A percentile compares a stretch with the other conserved stretches of the same genome.
Conservation (phyloP, 139 green algal species). For the Coelastrella sp. region DNA sequence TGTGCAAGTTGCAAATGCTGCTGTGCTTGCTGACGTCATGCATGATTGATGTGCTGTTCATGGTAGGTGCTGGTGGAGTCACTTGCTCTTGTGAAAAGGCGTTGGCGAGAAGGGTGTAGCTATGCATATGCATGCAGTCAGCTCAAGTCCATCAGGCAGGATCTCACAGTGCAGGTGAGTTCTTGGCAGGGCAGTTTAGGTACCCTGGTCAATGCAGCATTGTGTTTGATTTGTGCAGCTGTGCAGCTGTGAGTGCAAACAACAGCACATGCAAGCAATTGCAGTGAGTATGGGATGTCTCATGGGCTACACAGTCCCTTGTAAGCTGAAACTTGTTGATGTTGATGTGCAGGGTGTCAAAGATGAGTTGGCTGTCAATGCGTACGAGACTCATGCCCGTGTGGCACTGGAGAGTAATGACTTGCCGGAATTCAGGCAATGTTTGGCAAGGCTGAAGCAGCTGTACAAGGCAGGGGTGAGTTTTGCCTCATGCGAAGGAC, state of each 20-base stretch:
- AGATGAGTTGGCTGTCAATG: constrained; percentile 65
- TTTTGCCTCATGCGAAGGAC: too few species aligned
- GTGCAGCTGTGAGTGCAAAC: too few species aligned
- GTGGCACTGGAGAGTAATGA: constrained; percentile 81
- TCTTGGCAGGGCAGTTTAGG: too few species aligned
- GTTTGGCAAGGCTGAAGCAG: constrained; percentile 67
- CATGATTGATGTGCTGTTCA: too few species aligned
- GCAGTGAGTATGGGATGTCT: background rate
- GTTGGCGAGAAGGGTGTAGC: constrained; percentile 54
- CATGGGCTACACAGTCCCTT: background rate
- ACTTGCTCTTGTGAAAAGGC: constrained; percentile 67
- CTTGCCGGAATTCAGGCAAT: constrained; percentile 83
- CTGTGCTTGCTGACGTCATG: too few species aligned
- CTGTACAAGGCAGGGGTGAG: constrained; percentile 74
- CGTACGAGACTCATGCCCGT: constrained; percentile 83
- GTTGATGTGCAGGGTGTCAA: constrained; percentile 73
- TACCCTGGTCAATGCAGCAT: too few species aligned
- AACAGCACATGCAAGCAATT: too few species aligned
- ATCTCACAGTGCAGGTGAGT: constrained; percentile 65
- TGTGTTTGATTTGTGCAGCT: too few species aligned
- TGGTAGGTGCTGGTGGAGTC: constrained; percentile 63
- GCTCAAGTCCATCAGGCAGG: constrained; percentile 88
- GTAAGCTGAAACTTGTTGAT: background rate
- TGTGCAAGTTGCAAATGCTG: too few species aligned
- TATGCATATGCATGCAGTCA: constrained; percentile 79